phyloP scores from a whole-genome alignment of 2,329 filamentous ascomycete genomes.

The Alternaria novae-zelandiae region DNA sequence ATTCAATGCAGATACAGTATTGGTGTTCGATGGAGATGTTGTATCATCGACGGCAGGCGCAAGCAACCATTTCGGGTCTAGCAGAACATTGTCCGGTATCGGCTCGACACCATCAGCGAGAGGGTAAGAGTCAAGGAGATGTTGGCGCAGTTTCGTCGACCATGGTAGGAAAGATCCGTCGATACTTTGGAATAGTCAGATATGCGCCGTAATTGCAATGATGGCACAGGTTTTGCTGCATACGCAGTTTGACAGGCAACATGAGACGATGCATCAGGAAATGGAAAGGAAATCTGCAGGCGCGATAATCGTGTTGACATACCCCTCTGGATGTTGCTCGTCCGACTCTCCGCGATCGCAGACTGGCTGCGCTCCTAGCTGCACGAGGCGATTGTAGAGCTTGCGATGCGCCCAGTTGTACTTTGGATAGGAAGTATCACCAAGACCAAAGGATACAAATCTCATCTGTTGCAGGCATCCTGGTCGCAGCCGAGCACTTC shows the following conservation, averaged over 20 bases:
- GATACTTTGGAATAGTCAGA: conserved; percentile 59
- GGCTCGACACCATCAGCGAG: conserved; percentile 70
- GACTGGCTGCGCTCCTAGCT: conserved; percentile 80
- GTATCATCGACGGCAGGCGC: conserved; percentile 41
- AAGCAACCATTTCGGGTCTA: conserved; percentile 77
- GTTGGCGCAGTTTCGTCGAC: conserved; percentile 70
- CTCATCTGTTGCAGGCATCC: conserved; percentile 71
- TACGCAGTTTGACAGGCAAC: neutral
- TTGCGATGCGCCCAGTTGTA: conserved; percentile 95
- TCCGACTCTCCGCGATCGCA: conserved; percentile 86
- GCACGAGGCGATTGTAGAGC: conserved; percentile 80
- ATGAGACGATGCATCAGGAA: conserved; percentile 11
- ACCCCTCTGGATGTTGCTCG: conserved; percentile 93
- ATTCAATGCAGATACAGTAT: neutral
- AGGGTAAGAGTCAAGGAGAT: conserved; percentile 71
- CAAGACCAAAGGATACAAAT: conserved; percentile 89
- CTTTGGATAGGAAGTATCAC: conserved; percentile 94
- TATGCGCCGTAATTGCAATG: neutral
- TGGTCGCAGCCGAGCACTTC: conserved; percentile 77
- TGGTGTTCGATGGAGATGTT: neutral
- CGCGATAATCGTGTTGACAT: conserved; percentile 41
- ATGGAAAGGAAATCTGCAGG: neutral
- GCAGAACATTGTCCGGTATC: conserved; percentile 74
- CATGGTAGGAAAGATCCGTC: conserved; percentile 84
- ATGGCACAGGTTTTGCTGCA: neutral